Percentiles rank a stretch among this genome's conserved stretches.
phyloP scores from a whole-genome alignment of 2,329 filamentous ascomycete species.

The Clarireedia homoeocarpa region DNA sequence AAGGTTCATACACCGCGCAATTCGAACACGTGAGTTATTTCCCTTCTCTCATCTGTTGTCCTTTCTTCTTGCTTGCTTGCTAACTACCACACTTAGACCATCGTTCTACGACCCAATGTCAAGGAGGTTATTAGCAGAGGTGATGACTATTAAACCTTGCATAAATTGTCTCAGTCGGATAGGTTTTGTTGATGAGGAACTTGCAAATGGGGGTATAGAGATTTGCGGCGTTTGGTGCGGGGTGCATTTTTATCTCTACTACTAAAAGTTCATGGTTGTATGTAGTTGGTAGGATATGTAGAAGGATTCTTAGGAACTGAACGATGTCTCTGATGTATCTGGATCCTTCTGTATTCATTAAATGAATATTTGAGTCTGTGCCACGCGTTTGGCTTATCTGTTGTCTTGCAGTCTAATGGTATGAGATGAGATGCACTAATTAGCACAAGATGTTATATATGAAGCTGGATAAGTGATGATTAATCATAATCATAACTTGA shows the following conservation, averaged over 20 bases:
- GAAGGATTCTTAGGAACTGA: too few relatives aligned
- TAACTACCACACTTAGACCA: constrained; percentile 51
- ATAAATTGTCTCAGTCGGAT: neutral
- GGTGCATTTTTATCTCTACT: too few relatives aligned
- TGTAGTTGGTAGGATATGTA: too few relatives aligned
- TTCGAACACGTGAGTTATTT: constrained; percentile 68
- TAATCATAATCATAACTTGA: neutral
- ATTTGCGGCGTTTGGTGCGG: neutral
- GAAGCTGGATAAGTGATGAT: too few relatives aligned
- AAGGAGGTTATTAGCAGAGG: constrained; percentile 85
- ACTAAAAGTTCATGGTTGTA: too few relatives aligned
- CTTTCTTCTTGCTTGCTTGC: neutral
- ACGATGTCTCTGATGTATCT: too few relatives aligned
- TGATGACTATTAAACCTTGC: constrained; percentile 59
- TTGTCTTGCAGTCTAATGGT: too few relatives aligned
- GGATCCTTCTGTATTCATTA: too few relatives aligned
- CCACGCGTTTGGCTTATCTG: too few relatives aligned
- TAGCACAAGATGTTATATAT: too few relatives aligned
- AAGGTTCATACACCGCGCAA: constrained; percentile 91
- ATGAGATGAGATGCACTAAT: too few relatives aligned
- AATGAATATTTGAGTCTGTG: too few relatives aligned
- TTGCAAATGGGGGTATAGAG: neutral
- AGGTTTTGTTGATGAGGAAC: neutral
- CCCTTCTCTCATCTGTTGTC: neutral
- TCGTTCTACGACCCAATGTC: constrained; percentile 66